Evolutionary conservation across 169 alveolate species (phyloP), one percentile per base, ranked within the genome.

Genomic region (Cryptosporidium parvum): DNA sequence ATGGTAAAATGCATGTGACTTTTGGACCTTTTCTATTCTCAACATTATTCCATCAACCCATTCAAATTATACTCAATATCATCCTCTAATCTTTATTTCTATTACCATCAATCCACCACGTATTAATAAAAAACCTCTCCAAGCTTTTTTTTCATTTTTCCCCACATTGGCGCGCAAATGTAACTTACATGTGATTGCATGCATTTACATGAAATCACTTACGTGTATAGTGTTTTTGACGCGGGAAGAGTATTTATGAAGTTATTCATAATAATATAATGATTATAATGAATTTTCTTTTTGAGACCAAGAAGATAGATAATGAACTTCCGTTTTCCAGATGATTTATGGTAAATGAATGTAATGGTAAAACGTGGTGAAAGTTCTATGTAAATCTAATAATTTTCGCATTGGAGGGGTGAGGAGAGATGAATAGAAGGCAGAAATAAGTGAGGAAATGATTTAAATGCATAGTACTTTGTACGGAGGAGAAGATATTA

Each of bases 241-340:
- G 67, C 23, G 67, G 67, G 23, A 2, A 21, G 7, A 56, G 23
- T 8, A 3, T 4, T 56, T 56, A 56, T 56, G 16, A 26, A 56
- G 37, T 0, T 56, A 56, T 26, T 23, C 0, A 56, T 3, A 21
- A 26, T 2, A 26, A 53, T 53, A 26, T 14, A 48, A 21, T 14
- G 23, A 48, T 48, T 48, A 14, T 48, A 48, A 5, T 48, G 56
- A 8, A 5, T 14, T 48, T 48, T 48, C 4, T 3, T 48, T 48
- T 56, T 2, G 37, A 8, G 35, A 10, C 8, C 67, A 26, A 21
- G 23, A 16, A 53, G 6, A n/a, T 53, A 18, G 9, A 3, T 23
- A 53, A 14, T 21, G 67, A 56, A 26, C 67, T 56, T 21, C 67
- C 67, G 67, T 56, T 56, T 56, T 56, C 29, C 67, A 26, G 39